phyloP scores from a whole-genome alignment of 768 basidiomycete species.

The Russula ochroleuca region DNA sequence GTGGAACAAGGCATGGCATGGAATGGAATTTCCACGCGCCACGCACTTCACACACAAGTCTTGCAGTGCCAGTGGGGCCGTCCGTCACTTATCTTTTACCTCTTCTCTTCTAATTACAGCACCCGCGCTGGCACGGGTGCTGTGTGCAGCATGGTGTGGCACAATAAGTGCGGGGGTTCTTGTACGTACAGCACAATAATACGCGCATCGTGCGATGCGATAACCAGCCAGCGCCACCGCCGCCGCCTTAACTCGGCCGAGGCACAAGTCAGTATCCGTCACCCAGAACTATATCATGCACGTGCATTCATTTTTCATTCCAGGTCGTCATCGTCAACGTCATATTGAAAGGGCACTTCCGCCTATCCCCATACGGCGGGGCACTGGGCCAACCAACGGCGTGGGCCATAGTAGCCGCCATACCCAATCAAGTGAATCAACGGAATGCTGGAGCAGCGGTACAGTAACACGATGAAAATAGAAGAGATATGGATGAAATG shows the following conservation, averaged over 20 bases:
- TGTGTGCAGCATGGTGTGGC: background rate
- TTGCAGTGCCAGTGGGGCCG: too few relatives aligned
- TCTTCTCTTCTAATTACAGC: background rate
- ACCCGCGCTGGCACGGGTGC: background rate
- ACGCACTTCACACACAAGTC: background rate
- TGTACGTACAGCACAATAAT: background rate
- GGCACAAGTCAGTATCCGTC: background rate
- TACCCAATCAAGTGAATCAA: too few relatives aligned
- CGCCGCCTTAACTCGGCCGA: background rate
- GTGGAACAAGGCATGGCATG: too few relatives aligned
- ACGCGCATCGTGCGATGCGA: background rate
- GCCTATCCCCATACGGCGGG: background rate
- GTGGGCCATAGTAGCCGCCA: too few relatives aligned
- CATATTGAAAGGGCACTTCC: background rate
- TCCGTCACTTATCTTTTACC: too few relatives aligned
- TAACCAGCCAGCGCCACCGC: background rate
- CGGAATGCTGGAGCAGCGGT: too few relatives aligned
- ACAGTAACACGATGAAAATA: background rate
- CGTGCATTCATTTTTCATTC: background rate
- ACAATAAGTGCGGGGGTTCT: background rate
- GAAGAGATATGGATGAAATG: slow-evolving; percentile 35
- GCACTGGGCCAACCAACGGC: background rate
- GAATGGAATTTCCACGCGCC: too few relatives aligned
- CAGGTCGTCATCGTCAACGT: background rate
- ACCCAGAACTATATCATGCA: background rate